Evolutionary conservation across 805 yeast species (phyloP).

Genomic region (Teunomyces aglyptinius): DNA sequence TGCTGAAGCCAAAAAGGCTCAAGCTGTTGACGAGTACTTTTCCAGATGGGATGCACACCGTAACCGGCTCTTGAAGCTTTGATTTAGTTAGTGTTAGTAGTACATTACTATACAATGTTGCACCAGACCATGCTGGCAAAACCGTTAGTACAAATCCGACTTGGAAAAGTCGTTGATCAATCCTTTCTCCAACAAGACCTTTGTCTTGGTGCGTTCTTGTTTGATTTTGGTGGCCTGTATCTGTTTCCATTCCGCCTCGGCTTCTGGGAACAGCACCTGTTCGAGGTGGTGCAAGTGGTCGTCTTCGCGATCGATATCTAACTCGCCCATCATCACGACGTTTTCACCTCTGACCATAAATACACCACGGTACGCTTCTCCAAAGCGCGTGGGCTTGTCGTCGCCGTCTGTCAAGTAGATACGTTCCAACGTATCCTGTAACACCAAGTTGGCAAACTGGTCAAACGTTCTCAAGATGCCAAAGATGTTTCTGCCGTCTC

Average conservation of each 20-base stretch:
- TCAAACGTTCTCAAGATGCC: conserved; percentile 94
- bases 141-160: conserved; percentile 48
- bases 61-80: conserved; percentile 26
- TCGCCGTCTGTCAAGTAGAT: conserved; percentile 51
- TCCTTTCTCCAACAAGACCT: conserved; percentile 52
- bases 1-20: conserved; percentile 39
- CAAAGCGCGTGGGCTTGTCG: conserved; percentile 48
- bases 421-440: conserved; percentile 89
- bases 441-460: conserved; percentile 88
- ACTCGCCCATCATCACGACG: conserved; percentile 89
- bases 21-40: conserved; percentile 35
- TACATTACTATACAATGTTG: conserved; percentile 3
- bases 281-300: conserved; percentile 55
- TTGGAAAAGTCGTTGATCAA: conserved; percentile 56
- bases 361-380: conserved; percentile 76
- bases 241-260: conserved; percentile 44
- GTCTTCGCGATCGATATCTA: conserved; percentile 85
- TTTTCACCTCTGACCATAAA: conserved; percentile 94
- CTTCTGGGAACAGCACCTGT: conserved; percentile 61
- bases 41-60: conserved; percentile 17
- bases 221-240: conserved; percentile 32
- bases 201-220: conserved; percentile 45
- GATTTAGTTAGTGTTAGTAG: conserved; percentile 3
- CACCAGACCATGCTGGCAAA: not conserved
- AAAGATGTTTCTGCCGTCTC: conserved; percentile 85